Base-by-base conservation (phyloP, 2,329 filamentous ascomycete species). In the Fusarium pseudonygamai region DNA sequence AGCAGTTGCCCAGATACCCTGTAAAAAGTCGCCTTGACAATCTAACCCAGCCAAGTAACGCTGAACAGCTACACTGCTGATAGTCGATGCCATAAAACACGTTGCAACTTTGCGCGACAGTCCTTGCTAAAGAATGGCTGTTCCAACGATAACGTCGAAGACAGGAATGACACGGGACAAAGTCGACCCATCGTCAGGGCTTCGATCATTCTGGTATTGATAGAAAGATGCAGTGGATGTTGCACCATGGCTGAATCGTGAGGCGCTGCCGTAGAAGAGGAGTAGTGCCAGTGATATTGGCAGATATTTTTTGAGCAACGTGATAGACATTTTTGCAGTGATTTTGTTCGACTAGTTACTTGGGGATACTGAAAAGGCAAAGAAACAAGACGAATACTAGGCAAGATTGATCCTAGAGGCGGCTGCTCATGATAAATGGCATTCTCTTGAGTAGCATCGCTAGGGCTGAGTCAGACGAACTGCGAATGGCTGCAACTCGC, bases 201-300 rank as follows among this genome's bases (percentile, higher is more conserved):
- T 60, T 6, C 71, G 60, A 5, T 69, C 60, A 8, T 69, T 74
- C 13, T 74, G 67, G 15, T 62, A 74, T 10, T 34, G 34, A 24
- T 74, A 74, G 16, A 74, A 74, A 0, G 53, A 53, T 20, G 60
- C 1, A 5, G 64, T 62, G 5, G 72, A 74, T 15, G 72, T 74
- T 12, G 67, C 49, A 1, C 71, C 72, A 5, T 74, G 72, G 2
- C 56, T 60, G 10, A 74, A 72, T 7, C 72, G 47, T 13, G 72
- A 74, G 5, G 71, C 72, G 18, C 67, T 69, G n/a, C 72, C 72
- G 18, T 74, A 74, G 22, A 72, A 74, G 6, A 74, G 60, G 3
- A 74, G 43, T 0, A 71, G 15, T 3, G 64, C 59, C 0, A 74
- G 24, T 2, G 71, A 72, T 32, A 74, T 50, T 4, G 72, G 71